Base-by-base conservation (phyloP, 2,329 filamentous ascomycete genomes). In the Magnaporthiopsis rhizophila region DNA sequence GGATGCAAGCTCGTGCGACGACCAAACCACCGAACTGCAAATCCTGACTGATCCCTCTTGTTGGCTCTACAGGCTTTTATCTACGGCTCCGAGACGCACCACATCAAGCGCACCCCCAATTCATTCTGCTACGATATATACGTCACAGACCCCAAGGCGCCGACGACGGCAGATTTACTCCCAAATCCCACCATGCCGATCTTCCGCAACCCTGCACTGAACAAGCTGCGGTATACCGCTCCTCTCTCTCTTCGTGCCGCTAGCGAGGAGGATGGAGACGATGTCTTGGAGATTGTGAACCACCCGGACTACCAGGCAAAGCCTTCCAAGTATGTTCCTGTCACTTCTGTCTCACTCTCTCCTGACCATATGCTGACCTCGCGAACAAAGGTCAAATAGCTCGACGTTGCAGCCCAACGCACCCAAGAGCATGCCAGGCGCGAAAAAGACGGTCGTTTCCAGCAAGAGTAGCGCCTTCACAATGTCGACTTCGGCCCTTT, bases 71-170 rank as follows among this genome's bases (percentile, higher is more conserved):
- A 87, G 85, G 81, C 79, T 26, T 77, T 88, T 59, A 75, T 80
- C 58, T 87, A 83, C 69, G 84, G 82, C 68, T 77, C 78, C 26
- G 79, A 77, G 67, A 79, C 78, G 36, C 79, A 85, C 69, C 74
- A 74, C 59, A 78, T 86, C 66, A 57, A 67, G 66, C 50, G 67
- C 71, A 65, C 66, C 68, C 68, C 67, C 59, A 64, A 72, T 72
- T 77, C 80, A 21, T 77, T 79, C 63, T 76, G 81, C 36, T 82
- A 82, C 74, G 85, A 88, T 64, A 74, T 88, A 32, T 88, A 82
- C 72, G 77, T 82, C 57, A 81, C 83, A 59, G 78, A 81, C 66
- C 78, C 81, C n/a, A 78, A 79, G 68, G 77, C 79, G 3, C 75
- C 77, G 24, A 75, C 75, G 68, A 76, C 76, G 67, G 81, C 81